A percentile compares a stretch with the other conserved stretches of the same genome.
Evolutionary conservation across 1,284 basidiomycete genomes (phyloP).

Genomic region (Ustilago cynodontis): DNA sequence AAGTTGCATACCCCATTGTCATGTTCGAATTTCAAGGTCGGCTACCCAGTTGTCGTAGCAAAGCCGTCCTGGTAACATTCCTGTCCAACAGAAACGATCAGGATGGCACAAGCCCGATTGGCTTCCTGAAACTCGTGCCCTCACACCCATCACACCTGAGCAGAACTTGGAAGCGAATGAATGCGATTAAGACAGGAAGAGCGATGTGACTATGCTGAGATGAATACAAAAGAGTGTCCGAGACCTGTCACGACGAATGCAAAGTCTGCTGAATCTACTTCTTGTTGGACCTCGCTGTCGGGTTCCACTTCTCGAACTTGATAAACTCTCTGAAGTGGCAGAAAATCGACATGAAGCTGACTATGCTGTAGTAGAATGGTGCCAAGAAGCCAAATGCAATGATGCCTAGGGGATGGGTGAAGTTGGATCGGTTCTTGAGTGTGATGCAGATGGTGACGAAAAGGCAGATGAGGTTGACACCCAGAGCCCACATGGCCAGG

Average conservation of each 20-base stretch:
- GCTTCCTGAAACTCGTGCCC: neutral
- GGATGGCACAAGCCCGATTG: neutral
- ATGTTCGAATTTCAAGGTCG: too few relatives aligned
- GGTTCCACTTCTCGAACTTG: slow-evolving; percentile 62
- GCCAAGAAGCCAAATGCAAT: slow-evolving; percentile 49
- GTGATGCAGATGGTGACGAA: slow-evolving; percentile 57
- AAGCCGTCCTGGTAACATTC: too few relatives aligned
- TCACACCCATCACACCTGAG: neutral
- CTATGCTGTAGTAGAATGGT: slow-evolving; percentile 55
- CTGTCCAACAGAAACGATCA: neutral
- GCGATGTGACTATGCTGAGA: neutral
- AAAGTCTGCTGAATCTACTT: slow-evolving; percentile 17
- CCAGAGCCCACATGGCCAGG: slow-evolving; percentile 51
- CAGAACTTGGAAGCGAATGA: neutral
- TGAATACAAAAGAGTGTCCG: slow-evolving; percentile 8
- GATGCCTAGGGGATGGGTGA: slow-evolving; percentile 54
- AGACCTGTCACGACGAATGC: neutral
- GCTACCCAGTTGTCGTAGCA: too few relatives aligned
- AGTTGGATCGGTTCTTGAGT: slow-evolving; percentile 56
- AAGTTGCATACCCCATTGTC: too few relatives aligned
- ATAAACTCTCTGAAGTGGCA: slow-evolving; percentile 62
- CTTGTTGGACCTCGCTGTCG: slow-evolving; percentile 42
- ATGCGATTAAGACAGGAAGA: neutral
- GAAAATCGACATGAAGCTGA: slow-evolving; percentile 57
- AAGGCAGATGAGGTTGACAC: slow-evolving; percentile 54